Base-by-base conservation (phyloP, 1,284 basidiomycete species). In the Wolfiporia cocos region DNA sequence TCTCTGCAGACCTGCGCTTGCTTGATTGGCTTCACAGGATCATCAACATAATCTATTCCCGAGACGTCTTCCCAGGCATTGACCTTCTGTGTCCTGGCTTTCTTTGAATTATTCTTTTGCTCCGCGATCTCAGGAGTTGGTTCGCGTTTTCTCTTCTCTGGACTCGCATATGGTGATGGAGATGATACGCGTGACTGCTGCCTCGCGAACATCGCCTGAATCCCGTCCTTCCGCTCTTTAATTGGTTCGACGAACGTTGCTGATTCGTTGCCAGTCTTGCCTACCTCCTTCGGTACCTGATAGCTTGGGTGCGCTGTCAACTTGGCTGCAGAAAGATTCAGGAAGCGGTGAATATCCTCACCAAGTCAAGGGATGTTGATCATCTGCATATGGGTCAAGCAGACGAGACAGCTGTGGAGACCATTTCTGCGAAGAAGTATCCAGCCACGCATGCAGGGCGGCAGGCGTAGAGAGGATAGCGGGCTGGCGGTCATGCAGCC, bases 401-500 rank as follows among this genome's bases (percentile, higher is more conserved):
- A 97, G 61, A 32, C 73, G 72, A 30, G 64, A 73, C 21, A 87
- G 73, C 24, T 74, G 72, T 5, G 63, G 57, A 10, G 73, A 72
- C 90, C 85, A 92, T 18, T 57, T 64, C 38, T 73, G 70, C 2
- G 74, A 72, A 7, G 73, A 77, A 10, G 78, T 84, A 57, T 94
- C 86, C 9, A 98, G 73, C 94, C 94, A 98, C 18, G 62, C 59
- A 10, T 70, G 57, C 29, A 93, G 67, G 5, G 86, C 81, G 3
- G 78, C 70, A 34, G 68, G 56, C 1, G 71, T 70, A 2, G 78
- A 70, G 2, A 98, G 73, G 38, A 97, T 86, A 39, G 93, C 88
- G 3, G 94, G 94, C 68, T 95, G 93, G 14, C 94, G 81, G 55
- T 95, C 89, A 61, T 97, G 94, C 23, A 95, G 69, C 85, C 87